Evolutionary conservation across 1,284 basidiomycete genomes (phyloP).

Genomic region (Fistulina hepatica): DNA sequence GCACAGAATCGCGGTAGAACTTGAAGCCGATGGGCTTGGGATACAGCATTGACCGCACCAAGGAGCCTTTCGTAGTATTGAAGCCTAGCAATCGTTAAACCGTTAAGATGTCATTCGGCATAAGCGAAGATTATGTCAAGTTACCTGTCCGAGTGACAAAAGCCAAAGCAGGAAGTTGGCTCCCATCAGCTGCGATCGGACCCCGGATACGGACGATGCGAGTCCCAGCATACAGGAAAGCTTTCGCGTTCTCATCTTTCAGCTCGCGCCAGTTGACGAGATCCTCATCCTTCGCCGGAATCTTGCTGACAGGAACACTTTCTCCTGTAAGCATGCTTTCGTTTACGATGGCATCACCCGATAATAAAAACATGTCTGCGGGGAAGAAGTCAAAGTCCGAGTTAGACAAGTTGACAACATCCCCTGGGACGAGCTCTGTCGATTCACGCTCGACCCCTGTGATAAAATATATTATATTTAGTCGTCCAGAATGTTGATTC

Average conservation of each 20-base stretch:
- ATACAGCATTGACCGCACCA: constrained; percentile 96
- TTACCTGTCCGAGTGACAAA: constrained; percentile 85
- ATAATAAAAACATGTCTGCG: constrained; percentile 85
- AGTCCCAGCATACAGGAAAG: constrained; percentile 90
- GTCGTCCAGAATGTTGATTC: constrained; percentile 4
- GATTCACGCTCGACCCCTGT: constrained; percentile 72
- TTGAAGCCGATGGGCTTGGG: constrained; percentile 98
- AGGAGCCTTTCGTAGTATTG: constrained; percentile 94
- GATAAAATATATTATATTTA: constrained; percentile 6
- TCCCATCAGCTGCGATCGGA: constrained; percentile 41
- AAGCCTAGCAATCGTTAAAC: constrained; percentile 73
- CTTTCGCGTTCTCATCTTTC: constrained; percentile 71
- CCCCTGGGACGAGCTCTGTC: constrained; percentile 80
- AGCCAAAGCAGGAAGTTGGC: constrained; percentile 64
- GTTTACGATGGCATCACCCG: constrained; percentile 95
- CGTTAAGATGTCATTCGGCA: constrained; percentile 4
- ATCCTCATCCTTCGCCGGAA: constrained; percentile 65
- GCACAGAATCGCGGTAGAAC: constrained; percentile 95
- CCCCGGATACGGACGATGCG: constrained; percentile 87
- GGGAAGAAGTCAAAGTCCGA: constrained; percentile 72
- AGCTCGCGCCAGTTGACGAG: constrained; percentile 59
- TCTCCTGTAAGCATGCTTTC: constrained; percentile 98
- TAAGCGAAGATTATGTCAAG: constrained; percentile 11
- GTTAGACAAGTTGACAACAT: constrained; percentile 83
- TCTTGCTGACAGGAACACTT: constrained; percentile 87